Evolutionary conservation across 805 yeast genomes (phyloP).

Genomic region (Ogataea trehalophila): DNA sequence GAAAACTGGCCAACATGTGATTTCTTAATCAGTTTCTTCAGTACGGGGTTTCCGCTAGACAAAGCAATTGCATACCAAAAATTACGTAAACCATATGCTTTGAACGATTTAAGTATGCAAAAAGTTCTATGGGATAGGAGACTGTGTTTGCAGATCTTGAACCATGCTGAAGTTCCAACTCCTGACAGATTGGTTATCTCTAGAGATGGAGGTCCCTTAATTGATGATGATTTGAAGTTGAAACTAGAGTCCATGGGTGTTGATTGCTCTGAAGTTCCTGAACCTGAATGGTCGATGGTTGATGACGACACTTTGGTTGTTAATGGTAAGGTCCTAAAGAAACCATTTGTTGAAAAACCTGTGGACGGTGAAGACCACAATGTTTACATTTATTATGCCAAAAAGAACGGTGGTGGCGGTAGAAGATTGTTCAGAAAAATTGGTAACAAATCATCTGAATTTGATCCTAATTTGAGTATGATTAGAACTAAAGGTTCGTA

Average conservation of each 20-base stretch:
- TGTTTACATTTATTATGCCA: conserved; percentile 85
- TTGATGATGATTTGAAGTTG: conserved; percentile 60
- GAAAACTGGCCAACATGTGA: conserved; percentile 99
- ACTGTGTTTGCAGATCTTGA: conserved; percentile 71
- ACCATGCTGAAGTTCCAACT: conserved; percentile 81
- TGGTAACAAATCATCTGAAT: conserved; percentile 95
- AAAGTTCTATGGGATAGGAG: conserved; percentile 98
- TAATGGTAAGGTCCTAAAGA: conserved; percentile 63
- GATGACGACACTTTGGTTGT: conserved; percentile 81
- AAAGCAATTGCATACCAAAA: conserved; percentile 91
- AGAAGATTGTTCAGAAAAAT: conserved; percentile 89
- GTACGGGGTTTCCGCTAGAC: conserved; percentile 94
- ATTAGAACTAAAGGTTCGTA: conserved; percentile 91
- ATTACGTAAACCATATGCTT: conserved; percentile 80
- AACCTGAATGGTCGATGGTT: conserved; percentile 82
- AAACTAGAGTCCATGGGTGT: conserved; percentile 62
- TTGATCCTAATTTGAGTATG: conserved; percentile 67
- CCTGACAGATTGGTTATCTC: conserved; percentile 85
- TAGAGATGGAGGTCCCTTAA: conserved; percentile 94
- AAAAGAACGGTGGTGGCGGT: conserved; percentile 95
- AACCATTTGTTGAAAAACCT: conserved; percentile 97
- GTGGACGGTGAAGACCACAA: conserved; percentile 99
- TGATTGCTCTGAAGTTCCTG: conserved; percentile 42
- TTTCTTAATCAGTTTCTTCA: conserved; percentile 85
- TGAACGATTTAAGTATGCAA: conserved; percentile 88